Evolutionary conservation across 352 stramenopile species (phyloP), one percentile per base, ranked within the genome.

Genomic region (Saprolegnia diclina): DNA sequence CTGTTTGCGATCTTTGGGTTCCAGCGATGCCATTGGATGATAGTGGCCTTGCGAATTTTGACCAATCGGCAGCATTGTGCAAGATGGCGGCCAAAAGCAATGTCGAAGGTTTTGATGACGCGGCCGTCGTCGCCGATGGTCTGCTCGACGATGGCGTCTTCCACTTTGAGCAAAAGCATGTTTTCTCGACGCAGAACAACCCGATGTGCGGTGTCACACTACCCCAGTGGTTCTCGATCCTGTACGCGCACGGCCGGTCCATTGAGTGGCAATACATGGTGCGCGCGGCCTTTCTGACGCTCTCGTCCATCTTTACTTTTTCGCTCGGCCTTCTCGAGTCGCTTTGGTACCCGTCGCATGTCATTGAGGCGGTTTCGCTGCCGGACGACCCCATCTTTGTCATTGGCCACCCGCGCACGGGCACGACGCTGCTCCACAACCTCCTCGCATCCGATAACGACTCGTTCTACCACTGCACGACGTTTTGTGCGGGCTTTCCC

Each of bases 401-500:
- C 22, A 45, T 77, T 16, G 72, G 72, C 22, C 72, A 77, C 55
- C 72, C 72, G 38, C 70, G 72, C 19, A 76, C 79, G 16, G 79
- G 79, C 62, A 86, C 79, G 2, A 86, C 79, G 14, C 67, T 80
- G 16, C 50, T 83, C 18, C 75, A 82, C 69, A 78, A 74, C 24
- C 57, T 86, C 2, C 61, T 86, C 37, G 72, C 77, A 7, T 65
- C 80, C 45, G 77, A 86, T 50, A 64, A 42, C 10, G 67, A 77
- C n/a, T 73, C 71, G 38, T 86, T 83, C 56, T 66, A 67, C 44
- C 66, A 75, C 38, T 79, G 73, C 57, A 75, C 54, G 11, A 86
- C 79, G 38, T 86, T 86, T 65, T 77, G 76, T 62, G 66, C 74
- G n/a, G 79, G 79, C 1, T 86, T 86, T 67, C 67, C 76, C 24